These are phyloP conservation scores for Citrus sinensis DNA, from an alignment of 345 rosid genomes.

Conservation along the genomic window DVS_A1.0 CM039169.1:1375501-1376000, in stretches of 20 bases:
- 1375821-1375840: constrained; percentile 12
- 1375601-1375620: constrained; percentile 32
- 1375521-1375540: constrained; percentile 22
- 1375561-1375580: constrained; percentile 23
- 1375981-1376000: not conserved
- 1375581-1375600: constrained; percentile 46
- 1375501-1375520: constrained; percentile 1
- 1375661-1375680: not conserved
- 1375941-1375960: constrained; percentile 10
- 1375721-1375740: not conserved
- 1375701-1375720: not conserved
- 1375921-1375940: constrained; percentile 26
- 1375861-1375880: not conserved
- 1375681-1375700: not conserved
- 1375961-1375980: not conserved
- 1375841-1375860: not conserved
- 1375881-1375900: constrained; percentile 12
- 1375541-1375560: constrained; percentile 42
- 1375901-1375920: constrained; percentile 22
- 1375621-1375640: not conserved
- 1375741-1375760: not conserved
- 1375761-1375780: constrained; percentile 15
- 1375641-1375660: not conserved
- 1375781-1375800: constrained; percentile 8
- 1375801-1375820: constrained; percentile 39